Evolutionary conservation across 192 early-diverging fungal genomes (phyloP), one percentile per base, ranked within the genome.

Genomic region (Backusella australiensis): DNA sequence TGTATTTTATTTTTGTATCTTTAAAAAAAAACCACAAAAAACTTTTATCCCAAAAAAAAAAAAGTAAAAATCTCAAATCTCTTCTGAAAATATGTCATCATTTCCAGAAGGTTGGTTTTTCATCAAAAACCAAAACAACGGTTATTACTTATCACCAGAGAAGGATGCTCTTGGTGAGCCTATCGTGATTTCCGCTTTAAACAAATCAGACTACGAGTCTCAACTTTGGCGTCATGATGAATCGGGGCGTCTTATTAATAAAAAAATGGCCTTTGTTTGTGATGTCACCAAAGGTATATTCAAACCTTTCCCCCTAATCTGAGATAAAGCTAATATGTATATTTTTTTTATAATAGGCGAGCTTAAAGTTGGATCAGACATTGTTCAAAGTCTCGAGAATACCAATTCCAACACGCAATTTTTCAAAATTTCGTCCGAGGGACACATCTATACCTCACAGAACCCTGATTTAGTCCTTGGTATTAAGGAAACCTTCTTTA

Each of bases 401-500:
- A 35, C 4, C 38, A 7, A 35, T 14, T 36, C 74, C 3, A 53
- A 34, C n/a, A 34, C 41, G 32, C 52, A 70, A n/a, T 34, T 14
- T 19, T 67, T 67, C 15, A 67, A 74, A 67, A 23, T 79, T 1
- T 68, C 67, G 4, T 8, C 44, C 9, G 29, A 74, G 46, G 73
- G 78, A n/a, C 78, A 79, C 26, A 79, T 79, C 39, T 75, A 59
- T 53, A 15, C 74, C 8, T 38, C n/a, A 6, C 14, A 68, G 15
- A 44, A 69, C n/a, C 52, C 49, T 21, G 26, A 41, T 15, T 41
- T 79, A 32, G 78, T 79, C 4, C 49, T 79, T 29, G 78, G 78
- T 59, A 79, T 79, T 46, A 79, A 79, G 56, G 78, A 79, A 69
- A 75, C 78, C n/a, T 79, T 79, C 49, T 79, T 79, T n/a, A 56